Conservation (phyloP, 164 flowering plant species). For the Cinnamomum micranthum region DNA sequence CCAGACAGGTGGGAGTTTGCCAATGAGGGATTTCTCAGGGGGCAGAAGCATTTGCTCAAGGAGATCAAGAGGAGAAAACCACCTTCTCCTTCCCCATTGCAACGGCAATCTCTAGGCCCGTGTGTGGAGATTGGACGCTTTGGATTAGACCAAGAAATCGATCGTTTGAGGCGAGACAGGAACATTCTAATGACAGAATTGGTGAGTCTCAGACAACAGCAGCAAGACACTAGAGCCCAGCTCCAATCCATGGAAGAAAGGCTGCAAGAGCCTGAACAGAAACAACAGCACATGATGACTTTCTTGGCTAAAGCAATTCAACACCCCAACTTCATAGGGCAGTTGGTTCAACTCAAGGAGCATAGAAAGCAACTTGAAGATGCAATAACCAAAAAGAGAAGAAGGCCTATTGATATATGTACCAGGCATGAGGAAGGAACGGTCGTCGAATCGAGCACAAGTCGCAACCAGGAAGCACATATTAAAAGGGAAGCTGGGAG, state of each 20-base stretch:
- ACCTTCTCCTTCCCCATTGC: constrained; percentile 17
- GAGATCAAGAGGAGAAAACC: constrained; percentile 62
- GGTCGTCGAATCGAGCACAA: constrained; percentile 10
- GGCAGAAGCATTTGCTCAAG: constrained; percentile 59
- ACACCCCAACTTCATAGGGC: constrained; percentile 54
- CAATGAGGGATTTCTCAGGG: constrained; percentile 69
- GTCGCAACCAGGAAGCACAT: constrained; percentile 10
- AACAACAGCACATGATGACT: constrained; percentile 68
- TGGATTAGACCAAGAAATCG: constrained; percentile 58
- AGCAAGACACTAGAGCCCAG: constrained; percentile 40
- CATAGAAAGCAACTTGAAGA: constrained; percentile 48
- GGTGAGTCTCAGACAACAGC: constrained; percentile 75
- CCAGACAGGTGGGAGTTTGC: constrained; percentile 91
- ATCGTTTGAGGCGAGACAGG: constrained; percentile 59
- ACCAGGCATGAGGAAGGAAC: not conserved
- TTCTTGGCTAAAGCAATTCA: constrained; percentile 73
- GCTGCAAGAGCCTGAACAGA: constrained; percentile 48
- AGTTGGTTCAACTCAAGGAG: constrained; percentile 49
- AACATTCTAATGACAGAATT: constrained; percentile 53
- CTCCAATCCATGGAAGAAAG: constrained; percentile 56
- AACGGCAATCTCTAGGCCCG: constrained; percentile 29
- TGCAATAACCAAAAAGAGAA: constrained; percentile 51
- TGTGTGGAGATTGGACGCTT: constrained; percentile 66
- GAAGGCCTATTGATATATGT: constrained; percentile 47
- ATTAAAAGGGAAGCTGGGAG: constrained; percentile 21